Percentiles rank a stretch among this genome's conserved stretches.
These are phyloP conservation scores for Grigorovia yakushimaensis DNA, from an alignment of 805 yeast genomes.

Conservation along the genomic window DNA sequence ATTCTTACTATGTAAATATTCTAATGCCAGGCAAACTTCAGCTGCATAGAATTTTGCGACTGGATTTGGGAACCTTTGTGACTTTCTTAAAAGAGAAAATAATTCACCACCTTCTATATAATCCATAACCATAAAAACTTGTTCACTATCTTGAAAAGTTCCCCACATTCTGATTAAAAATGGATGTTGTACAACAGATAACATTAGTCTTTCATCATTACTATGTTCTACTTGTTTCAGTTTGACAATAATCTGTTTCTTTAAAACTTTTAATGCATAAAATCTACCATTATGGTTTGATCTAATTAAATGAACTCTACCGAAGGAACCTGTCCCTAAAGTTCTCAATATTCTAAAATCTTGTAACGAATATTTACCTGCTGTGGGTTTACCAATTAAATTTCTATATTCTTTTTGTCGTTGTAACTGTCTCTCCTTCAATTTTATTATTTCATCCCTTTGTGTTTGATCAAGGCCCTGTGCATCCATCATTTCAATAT, in stretches of 20 bases:
- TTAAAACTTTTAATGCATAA: slow-evolving; percentile 84
- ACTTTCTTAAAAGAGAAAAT: slow-evolving; percentile 73
- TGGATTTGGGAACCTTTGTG: slow-evolving; percentile 88
- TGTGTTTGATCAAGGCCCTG: neutral
- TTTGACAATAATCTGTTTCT: slow-evolving; percentile 77
- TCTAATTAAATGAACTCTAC: slow-evolving; percentile 83
- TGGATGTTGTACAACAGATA: slow-evolving; percentile 81
- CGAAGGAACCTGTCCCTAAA: slow-evolving; percentile 91
- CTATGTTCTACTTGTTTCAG: slow-evolving; percentile 96
- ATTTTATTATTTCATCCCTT: neutral
- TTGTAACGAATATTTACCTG: slow-evolving; percentile 70
- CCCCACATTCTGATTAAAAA: slow-evolving; percentile 95
- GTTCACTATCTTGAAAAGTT: slow-evolving; percentile 79
- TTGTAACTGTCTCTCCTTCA: neutral
- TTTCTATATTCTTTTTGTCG: slow-evolving; percentile 1
- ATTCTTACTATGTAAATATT: slow-evolving; percentile 75
- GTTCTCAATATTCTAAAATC: slow-evolving; percentile 84
- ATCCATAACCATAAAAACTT: slow-evolving; percentile 92
- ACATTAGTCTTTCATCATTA: slow-evolving; percentile 86
- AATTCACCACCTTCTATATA: slow-evolving; percentile 94
- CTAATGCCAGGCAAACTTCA: slow-evolving; percentile 76
- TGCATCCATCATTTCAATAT: neutral
- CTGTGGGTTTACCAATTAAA: slow-evolving; percentile 14
- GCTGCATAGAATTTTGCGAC: slow-evolving; percentile 96
- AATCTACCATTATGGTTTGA: slow-evolving; percentile 84